Evolutionary conservation across 176 grass and related monocot species (phyloP), one percentile per base, ranked within the genome.

Genomic region (Elaeis guineensis): DNA sequence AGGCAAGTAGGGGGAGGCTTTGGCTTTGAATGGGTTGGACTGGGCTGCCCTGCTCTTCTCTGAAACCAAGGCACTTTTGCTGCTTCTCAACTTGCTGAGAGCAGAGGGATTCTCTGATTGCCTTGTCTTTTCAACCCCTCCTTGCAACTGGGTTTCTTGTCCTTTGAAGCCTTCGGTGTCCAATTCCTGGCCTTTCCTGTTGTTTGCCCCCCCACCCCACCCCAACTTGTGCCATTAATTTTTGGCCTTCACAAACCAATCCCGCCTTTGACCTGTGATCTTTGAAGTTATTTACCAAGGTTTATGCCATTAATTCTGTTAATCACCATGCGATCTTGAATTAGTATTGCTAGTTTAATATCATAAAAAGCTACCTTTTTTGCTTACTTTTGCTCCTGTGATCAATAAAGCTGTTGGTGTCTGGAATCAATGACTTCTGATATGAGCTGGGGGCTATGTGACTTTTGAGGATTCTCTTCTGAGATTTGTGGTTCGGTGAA

Each of bases 121-220:
- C 56, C 52, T 71, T 51, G 68, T 60, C 68, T 71, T 71, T 71
- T 60, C 56, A 60, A 44, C 16, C 58, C 21, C 16, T 51, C 23
- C 68, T 71, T 59, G 17, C 17, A 3, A 25, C 48, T 51, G 50
- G 55, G 44, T 60, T 60, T 19, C 55, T 25, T 71, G 56, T 29
- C 17, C 53, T 57, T 29, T 22, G 25, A 56, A 14, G 17, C 50
- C 24, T 12, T 35, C 50, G 30, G 23, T 29, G 23, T 53, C 50
- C 30, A 21, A 21, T 49, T 21, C 17, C 16, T 39, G 58, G 26
- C 23, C 25, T 35, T 9, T 61, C 17, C 17, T 61, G 26, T 3
- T 26, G 25, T 19, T 17, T 61, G 15, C 4, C 25, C 58, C 14
- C 22, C 57, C 4, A 3, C 25, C 25, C 25, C 25, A 2, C 25